A percentile compares a stretch with the other conserved stretches of the same genome.
Conservation (phyloP, 805 yeast genomes). For the Candida maris region DNA sequence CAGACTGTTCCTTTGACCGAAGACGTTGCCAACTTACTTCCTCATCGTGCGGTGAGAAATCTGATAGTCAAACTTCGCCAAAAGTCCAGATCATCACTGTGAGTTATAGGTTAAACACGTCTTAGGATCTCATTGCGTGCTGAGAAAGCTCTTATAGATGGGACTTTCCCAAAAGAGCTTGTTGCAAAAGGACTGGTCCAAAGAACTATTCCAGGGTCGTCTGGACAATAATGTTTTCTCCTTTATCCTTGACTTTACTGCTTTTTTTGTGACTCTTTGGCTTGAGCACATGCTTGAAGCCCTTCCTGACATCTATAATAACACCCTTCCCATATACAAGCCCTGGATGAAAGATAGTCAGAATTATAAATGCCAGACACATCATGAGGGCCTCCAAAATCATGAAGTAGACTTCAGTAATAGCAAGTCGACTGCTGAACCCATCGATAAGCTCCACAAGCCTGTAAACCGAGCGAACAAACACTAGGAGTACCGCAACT, state of each 20-base stretch:
- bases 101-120: too few species aligned
- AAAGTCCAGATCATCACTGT: too few species aligned
- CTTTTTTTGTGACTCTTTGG: not conserved
- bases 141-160: too few species aligned
- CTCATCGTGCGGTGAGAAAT: too few species aligned
- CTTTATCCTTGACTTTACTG: too few species aligned
- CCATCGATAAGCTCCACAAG: constrained; percentile 66
- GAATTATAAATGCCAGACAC: constrained; percentile 39
- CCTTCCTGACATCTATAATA: constrained; percentile 9
- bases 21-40: not conserved
- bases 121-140: too few species aligned
- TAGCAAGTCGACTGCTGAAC: constrained; percentile 61
- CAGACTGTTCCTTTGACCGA: constrained; percentile 6
- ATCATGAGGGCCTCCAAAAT: constrained; percentile 62
- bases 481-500: constrained; percentile 46
- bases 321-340: constrained; percentile 35
- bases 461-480: constrained; percentile 65
- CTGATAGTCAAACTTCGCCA: too few species aligned
- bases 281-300: constrained; percentile 1
- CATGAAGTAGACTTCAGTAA: constrained; percentile 53
- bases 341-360: constrained; percentile 62
- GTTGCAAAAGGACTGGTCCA: too few species aligned
- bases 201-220: too few species aligned
- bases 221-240: too few species aligned
- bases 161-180: too few species aligned